A percentile compares a stretch with the other conserved stretches of the same genome.
These are phyloP conservation scores for Neopestalotiopsis sp. DNA, from an alignment of 2,329 filamentous ascomycete species.

Conservation along the genomic window DNA sequence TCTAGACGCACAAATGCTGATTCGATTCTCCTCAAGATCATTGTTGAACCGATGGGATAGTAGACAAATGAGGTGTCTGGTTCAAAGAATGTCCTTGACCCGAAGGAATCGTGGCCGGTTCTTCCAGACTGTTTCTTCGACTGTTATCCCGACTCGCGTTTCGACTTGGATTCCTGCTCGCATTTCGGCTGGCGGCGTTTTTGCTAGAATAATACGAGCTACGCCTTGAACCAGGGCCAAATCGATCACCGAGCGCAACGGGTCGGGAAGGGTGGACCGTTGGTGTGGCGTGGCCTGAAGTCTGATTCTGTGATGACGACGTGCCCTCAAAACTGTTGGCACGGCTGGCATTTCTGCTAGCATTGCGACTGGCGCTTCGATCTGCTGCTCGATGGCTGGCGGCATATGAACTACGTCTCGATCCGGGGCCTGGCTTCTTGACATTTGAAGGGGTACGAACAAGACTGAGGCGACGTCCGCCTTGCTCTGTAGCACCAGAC, in stretches of 20 bases:
- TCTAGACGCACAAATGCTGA: neutral
- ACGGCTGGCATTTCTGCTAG: slow-evolving; percentile 1
- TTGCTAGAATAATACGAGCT: slow-evolving; percentile 21
- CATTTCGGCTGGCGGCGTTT: slow-evolving; percentile 19
- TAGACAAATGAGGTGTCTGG: slow-evolving; percentile 9
- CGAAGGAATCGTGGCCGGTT: neutral
- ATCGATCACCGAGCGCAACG: slow-evolving; percentile 14
- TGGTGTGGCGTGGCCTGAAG: neutral
- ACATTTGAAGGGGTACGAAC: neutral
- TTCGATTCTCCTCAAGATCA: neutral
- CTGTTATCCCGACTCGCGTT: slow-evolving; percentile 15
- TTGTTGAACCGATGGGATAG: slow-evolving; percentile 18
- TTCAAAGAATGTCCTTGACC: slow-evolving; percentile 2
- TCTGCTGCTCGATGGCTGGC: slow-evolving; percentile 4
- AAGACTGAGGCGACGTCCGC: slow-evolving; percentile 19
- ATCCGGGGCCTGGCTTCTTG: neutral
- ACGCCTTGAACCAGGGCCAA: slow-evolving; percentile 18
- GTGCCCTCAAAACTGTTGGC: slow-evolving; percentile 10
- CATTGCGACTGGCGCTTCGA: neutral
- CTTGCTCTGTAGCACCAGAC: slow-evolving; percentile 33
- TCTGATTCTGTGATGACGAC: neutral
- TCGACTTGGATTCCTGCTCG: slow-evolving; percentile 12
- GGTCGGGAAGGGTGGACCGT: neutral
- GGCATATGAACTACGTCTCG: slow-evolving; percentile 1
- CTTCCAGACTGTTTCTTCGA: slow-evolving; percentile 18